Conservation (phyloP, 352 stramenopile genomes). For the Globisporangium orthogonon region DNA sequence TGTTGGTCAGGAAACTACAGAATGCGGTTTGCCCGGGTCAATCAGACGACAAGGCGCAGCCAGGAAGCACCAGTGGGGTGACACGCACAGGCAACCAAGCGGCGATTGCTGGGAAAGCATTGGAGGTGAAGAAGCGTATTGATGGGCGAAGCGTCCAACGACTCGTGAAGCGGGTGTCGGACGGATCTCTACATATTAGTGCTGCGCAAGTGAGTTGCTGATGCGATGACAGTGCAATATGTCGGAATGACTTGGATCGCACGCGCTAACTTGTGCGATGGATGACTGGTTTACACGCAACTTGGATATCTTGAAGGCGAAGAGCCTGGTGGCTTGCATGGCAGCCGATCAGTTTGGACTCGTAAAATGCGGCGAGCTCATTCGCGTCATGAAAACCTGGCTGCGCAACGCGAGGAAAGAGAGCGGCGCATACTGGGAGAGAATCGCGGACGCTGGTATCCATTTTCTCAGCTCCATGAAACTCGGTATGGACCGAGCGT, state of each 20-base stretch:
- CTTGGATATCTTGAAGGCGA: constrained; percentile 18
- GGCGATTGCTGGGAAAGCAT: constrained; percentile 2
- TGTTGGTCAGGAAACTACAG: constrained; percentile 27
- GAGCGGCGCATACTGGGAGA: constrained; percentile 28
- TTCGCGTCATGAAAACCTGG: constrained; percentile 45
- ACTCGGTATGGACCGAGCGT: constrained; percentile 9
- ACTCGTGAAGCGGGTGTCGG: constrained; percentile 31
- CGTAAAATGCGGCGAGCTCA: constrained; percentile 38
- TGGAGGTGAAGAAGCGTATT: constrained; percentile 30
- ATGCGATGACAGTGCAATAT: neutral
- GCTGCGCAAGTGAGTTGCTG: constrained; percentile 19
- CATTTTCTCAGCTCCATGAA: constrained; percentile 16
- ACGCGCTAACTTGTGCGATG: neutral
- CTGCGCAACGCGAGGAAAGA: constrained; percentile 20
- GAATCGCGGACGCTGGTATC: constrained; percentile 14
- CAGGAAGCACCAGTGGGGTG: neutral
- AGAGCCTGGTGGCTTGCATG: constrained; percentile 25
- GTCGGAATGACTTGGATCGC: neutral
- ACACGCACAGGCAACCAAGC: constrained; percentile 1
- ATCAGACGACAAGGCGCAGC: neutral
- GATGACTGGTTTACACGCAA: neutral
- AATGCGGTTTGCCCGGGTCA: constrained; percentile 14
- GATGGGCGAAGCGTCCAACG: constrained; percentile 33
- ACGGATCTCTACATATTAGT: constrained; percentile 26
- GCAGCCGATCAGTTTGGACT: constrained; percentile 31